Base-by-base conservation (phyloP, 2,329 filamentous ascomycete genomes). In the Davidsoniella eucalypti region DNA sequence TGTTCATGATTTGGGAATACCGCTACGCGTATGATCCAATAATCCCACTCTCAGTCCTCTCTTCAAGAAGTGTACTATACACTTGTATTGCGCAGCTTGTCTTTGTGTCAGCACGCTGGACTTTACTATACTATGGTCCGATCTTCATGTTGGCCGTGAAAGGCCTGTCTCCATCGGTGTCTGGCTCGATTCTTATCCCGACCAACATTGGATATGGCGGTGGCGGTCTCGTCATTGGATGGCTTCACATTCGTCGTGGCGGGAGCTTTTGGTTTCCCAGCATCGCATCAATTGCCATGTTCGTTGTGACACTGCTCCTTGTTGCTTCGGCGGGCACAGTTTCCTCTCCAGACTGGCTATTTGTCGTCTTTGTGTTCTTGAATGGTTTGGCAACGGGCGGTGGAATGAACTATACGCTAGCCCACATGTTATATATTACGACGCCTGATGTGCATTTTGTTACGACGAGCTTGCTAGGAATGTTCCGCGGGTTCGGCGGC, bases 71-170 rank as follows among this genome's bases (percentile, higher is more conserved):
- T 26, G 77, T 84, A 1, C 67, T 90, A 3, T 65, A 90, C 18
- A 82, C 82, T 1, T 90, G 85, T 59, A 59, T 88, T 18, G 74
- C 80, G 1, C 84, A 87, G 46, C 71, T 88, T 0, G 79, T 82
- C 17, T 74, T 87, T 61, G 90, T 93, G 84, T 79, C 84, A 60
- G 73, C 82, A 2, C 80, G 87, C 52, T 93, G 85, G 86, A 73
- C 72, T 5, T 72, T 93, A 2, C 69, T 93, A 6, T 92, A 87
- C 67, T 93, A 87, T 64, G 75, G 81, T 0, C 86, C 87, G 0
- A 77, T 87, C 41, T 88, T 86, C 58, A 82, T 84, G 33, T 77
- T 92, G 52, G 82, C 84, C 3, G 80, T 92, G 1, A 76, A 80
- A 2, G 76, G 76, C 50, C 82, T 82, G 67, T 65, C 72, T 1